Evolutionary conservation across 2,329 filamentous ascomycete species (phyloP).

Genomic region (Pestalotiopsis sp.): DNA sequence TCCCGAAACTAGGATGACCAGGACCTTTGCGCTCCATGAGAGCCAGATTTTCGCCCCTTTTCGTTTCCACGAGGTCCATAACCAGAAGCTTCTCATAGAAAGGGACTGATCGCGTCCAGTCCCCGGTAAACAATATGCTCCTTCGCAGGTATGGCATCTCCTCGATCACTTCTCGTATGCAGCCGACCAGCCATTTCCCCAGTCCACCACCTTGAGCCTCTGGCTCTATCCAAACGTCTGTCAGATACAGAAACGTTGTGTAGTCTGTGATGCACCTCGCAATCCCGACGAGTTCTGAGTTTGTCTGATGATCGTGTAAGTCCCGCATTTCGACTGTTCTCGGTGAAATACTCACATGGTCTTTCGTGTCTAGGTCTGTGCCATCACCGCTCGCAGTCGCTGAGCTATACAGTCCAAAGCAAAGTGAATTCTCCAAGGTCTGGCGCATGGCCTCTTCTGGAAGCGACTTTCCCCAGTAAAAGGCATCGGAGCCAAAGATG

Average conservation of each 20-base stretch:
- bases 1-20: conserved; percentile 16
- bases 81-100: conserved; percentile 34
- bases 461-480: conserved; percentile 37
- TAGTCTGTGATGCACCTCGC: conserved; percentile 51
- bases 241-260: conserved; percentile 50
- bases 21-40: conserved; percentile 25
- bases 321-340: neutral
- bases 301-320: neutral
- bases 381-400: neutral
- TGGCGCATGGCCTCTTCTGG: conserved; percentile 27
- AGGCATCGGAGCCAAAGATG: conserved; percentile 32
- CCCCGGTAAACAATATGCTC: conserved; percentile 32
- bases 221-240: conserved; percentile 50
- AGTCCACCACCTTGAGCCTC: conserved; percentile 46
- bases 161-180: conserved; percentile 44
- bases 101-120: conserved; percentile 35
- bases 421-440: conserved; percentile 34
- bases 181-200: conserved; percentile 49
- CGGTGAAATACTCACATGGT: neutral
- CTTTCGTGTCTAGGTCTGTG: neutral
- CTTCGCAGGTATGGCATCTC: conserved; percentile 45
- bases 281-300: conserved; percentile 39
- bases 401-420: conserved; percentile 35
- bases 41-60: conserved; percentile 15
- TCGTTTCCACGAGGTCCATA: conserved; percentile 29